Evolutionary conservation across 1,284 basidiomycete genomes (phyloP).

Genomic region (Papiliotrema flavescens): DNA sequence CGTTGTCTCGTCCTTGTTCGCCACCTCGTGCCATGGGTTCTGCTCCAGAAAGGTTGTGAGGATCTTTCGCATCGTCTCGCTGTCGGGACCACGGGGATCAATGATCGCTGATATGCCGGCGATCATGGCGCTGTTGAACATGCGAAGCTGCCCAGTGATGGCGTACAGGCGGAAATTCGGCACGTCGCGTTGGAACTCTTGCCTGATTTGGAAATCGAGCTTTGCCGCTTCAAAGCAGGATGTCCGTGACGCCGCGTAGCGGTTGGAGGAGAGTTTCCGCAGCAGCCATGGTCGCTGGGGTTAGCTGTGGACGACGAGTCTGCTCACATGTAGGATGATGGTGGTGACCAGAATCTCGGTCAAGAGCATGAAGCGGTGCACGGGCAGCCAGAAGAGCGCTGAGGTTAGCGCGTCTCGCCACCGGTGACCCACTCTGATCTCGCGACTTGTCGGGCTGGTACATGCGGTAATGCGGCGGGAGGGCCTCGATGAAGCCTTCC

Average conservation of each 20-base stretch:
- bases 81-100: conserved; percentile 44
- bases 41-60: conserved; percentile 46
- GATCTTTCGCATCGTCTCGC: conserved; percentile 45
- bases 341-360: conserved; percentile 47
- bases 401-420: background rate
- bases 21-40: conserved; percentile 42
- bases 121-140: conserved; percentile 50
- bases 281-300: conserved; percentile 45
- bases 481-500: conserved; percentile 65
- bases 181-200: conserved; percentile 40
- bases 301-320: background rate
- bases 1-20: conserved; percentile 45
- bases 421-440: conserved; percentile 54
- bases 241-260: conserved; percentile 40
- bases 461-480: conserved; percentile 63
- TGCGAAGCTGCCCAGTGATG: conserved; percentile 42
- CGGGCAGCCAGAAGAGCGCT: conserved; percentile 38
- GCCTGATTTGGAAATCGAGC: conserved; percentile 46
- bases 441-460: conserved; percentile 70
- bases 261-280: conserved; percentile 38
- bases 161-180: conserved; percentile 31
- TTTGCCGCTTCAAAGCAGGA: conserved; percentile 48
- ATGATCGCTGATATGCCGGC: conserved; percentile 50
- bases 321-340: conserved; percentile 46
- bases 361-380: conserved; percentile 45